Evolutionary conservation across 768 basidiomycete species (phyloP).

Genomic region (Hygrocybe coccinea): DNA sequence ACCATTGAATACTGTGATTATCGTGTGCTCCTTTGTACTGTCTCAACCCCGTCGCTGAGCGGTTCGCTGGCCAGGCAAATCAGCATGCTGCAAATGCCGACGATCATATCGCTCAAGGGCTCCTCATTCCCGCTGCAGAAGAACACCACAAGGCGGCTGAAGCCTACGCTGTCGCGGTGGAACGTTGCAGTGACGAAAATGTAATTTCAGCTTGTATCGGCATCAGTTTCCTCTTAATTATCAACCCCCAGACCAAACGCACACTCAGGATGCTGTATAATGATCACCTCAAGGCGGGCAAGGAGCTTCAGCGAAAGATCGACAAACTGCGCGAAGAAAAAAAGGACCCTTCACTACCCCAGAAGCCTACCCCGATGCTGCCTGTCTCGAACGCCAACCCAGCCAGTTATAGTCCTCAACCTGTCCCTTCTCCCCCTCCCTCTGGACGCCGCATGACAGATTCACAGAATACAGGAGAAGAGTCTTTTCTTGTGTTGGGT

Average conservation of each 20-base stretch:
- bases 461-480: constrained; percentile 65
- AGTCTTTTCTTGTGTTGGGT: constrained; percentile 83
- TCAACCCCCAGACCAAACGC: constrained; percentile 58
- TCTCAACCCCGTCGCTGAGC: constrained; percentile 5
- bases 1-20: constrained; percentile 49
- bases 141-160: constrained; percentile 75
- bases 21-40: not conserved
- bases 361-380: constrained; percentile 40
- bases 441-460: constrained; percentile 44
- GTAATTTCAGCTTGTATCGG: constrained; percentile 34
- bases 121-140: constrained; percentile 66
- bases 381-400: constrained; percentile 19
- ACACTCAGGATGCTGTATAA: constrained; percentile 72
- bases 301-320: constrained; percentile 68
- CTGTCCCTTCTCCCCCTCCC: constrained; percentile 46
- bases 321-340: constrained; percentile 69
- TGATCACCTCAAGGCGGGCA: constrained; percentile 65
- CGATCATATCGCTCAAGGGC: constrained; percentile 59
- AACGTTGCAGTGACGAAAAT: constrained; percentile 68
- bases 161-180: constrained; percentile 66
- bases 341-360: constrained; percentile 69
- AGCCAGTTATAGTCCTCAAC: constrained; percentile 32
- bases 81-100: constrained; percentile 79
- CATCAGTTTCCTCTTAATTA: constrained; percentile 8
- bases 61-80: constrained; percentile 52